Base-by-base conservation (phyloP, 106 monocot genomes). In the Narthecium ossifragum region DNA sequence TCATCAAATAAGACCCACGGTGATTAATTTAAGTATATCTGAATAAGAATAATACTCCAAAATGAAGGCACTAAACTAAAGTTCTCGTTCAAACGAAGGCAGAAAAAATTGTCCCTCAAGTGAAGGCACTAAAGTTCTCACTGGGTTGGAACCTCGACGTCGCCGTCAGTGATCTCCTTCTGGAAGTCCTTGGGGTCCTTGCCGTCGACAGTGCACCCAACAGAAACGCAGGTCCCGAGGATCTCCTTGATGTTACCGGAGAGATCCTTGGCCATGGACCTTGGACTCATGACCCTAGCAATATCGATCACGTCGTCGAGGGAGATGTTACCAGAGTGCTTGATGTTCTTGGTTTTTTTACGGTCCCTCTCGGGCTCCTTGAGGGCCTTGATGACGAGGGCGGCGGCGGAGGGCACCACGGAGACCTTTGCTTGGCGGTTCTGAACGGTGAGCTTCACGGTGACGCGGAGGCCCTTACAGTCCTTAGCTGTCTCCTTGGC, bases 401-500 rank as follows among this genome's bases (percentile, higher is more conserved):
- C 79, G 34, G 84, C 71, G 10, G 79, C 84, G 24, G 84, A 84
- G 26, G 84, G 79, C 6, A 84, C 84, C 33, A 84, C 75, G 61
- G 64, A 53, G 46, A 84, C 79, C 65, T 84, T 79, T 1, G 84
- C 84, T 74, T 84, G 84, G 6, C 79, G 75, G 34, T 84, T 84
- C 72, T 84, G 84, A 20, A 84, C 79, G 24, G 84, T 85, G 31
- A 85, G 72, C 65, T 79, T 85, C 17, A 85, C 79, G 55, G 84
- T 85, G 29, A 85, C 79, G 11, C 84, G 75, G 55, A 85, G 79
- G 33, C 84, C 84, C 64, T 85, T 85, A 79, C 84, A 85, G 46
- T 84, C 84, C 61, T 72, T 78, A 10, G 84, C 78, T 3, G 78
- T 84, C 65, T 85, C 79, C 69, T 85, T 85, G 1, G 84, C 84